Base-by-base conservation (phyloP, 495 filamentous ascomycete species). In the Penicillium lagena region DNA sequence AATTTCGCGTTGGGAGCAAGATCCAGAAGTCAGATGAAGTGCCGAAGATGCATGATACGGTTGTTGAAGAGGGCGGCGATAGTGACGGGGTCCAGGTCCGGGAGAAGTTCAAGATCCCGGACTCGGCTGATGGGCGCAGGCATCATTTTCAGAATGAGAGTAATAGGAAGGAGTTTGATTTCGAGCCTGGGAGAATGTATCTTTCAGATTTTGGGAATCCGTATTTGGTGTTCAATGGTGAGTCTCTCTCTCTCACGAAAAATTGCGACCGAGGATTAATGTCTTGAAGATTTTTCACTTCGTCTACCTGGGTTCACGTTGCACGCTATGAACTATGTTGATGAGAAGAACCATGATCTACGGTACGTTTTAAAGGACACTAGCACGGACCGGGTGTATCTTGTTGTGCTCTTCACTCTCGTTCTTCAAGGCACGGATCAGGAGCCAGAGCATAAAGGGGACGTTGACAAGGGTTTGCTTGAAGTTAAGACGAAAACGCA, bases 291-390 rank as follows among this genome's bases (percentile, higher is more conserved):
- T 45, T 87, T 95, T 54, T 75, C 83, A n/a, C 63, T 97, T 14
- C 76, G 79, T 40, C 54, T 97, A 12, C 91, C 91, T 6, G 88
- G 89, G 0, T 88, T 90, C 43, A 75, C 73, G 8, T 58, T 96
- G 4, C 82, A 82, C 12, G 82, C 93, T 17, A 72, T 89, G 53
- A 79, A 78, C 41, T 91, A 95, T 60, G 84, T 90, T 70, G 85
- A 93, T 62, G 85, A 85, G 10, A 83, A 91, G 61, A 65, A 74
- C 65, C 83, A 89, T 64, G 72, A 76, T 42, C 72, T 89, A 63
- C 89, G 90, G 70, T 97, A 95, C 71, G 83, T 89, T 31, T 75
- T 97, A 49, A 90, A 86, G 54, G 84, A 96, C 58, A 74, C 75
- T 30, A 64, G 66, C 6, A 89, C 85, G 7, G 76, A 75, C 15